Evolutionary conservation across 1,284 basidiomycete species (phyloP).

Genomic region (Trametes sp.): DNA sequence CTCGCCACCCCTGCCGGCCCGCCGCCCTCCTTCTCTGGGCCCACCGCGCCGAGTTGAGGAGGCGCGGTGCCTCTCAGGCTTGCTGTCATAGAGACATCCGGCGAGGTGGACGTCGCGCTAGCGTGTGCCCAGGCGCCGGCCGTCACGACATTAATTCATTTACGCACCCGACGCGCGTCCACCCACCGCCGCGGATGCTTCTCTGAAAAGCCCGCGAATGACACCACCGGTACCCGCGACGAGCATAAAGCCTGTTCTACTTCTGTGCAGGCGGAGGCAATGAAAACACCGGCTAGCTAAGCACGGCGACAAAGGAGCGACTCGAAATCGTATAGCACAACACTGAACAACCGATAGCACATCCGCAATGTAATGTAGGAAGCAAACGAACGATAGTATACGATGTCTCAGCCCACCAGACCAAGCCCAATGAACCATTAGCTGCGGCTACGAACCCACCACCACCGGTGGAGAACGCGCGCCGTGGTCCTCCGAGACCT

Average conservation of each 20-base stretch:
- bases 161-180: not conserved
- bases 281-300: slow-evolving; percentile 2
- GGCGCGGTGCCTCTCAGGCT: slow-evolving; percentile 2
- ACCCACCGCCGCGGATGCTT: slow-evolving; percentile 16
- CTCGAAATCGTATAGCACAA: slow-evolving; percentile 12
- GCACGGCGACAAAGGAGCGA: slow-evolving; percentile 11
- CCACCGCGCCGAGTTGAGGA: slow-evolving; percentile 9
- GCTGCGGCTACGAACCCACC: slow-evolving; percentile 25
- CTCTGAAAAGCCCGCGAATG: not conserved
- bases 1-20: slow-evolving; percentile 12
- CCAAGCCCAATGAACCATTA: not conserved
- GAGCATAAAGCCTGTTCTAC: slow-evolving; percentile 15
- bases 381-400: slow-evolving; percentile 1
- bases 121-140: not conserved
- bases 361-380: slow-evolving; percentile 10
- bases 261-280: too few species aligned
- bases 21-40: slow-evolving; percentile 6
- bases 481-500: slow-evolving; percentile 28
- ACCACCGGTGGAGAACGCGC: slow-evolving; percentile 26
- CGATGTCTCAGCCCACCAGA: not conserved
- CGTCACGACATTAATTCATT: not conserved
- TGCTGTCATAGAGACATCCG: slow-evolving; percentile 30
- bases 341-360: slow-evolving; percentile 8
- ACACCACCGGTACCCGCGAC: not conserved
- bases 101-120: slow-evolving; percentile 4